Conservation (phyloP, 441 rosid species). For the Eugenia klotzschiana region DNA sequence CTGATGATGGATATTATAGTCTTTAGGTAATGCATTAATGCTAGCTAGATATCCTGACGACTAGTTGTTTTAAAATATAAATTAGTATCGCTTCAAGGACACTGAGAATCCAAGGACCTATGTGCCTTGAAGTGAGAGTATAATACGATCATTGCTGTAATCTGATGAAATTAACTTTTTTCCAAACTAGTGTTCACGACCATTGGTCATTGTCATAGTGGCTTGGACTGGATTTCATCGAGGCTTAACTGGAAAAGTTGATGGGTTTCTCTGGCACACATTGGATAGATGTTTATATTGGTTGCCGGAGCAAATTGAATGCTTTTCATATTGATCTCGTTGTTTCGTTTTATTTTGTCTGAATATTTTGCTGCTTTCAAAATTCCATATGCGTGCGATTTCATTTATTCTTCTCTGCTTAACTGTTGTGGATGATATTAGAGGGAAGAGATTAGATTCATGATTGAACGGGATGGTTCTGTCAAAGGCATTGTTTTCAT, state of each 20-base stretch:
- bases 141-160: background rate
- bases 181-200: background rate
- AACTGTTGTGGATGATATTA: slow-evolving; percentile 10
- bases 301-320: background rate
- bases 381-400: background rate
- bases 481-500: slow-evolving; percentile 96
- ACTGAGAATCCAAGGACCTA: background rate
- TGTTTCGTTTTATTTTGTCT: background rate
- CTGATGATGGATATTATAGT: background rate
- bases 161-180: background rate
- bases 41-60: background rate
- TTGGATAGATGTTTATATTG: background rate
- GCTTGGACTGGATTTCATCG: background rate
- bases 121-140: background rate
- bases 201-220: background rate
- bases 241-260: background rate
- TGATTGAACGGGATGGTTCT: slow-evolving; percentile 96
- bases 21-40: background rate
- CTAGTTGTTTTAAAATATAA: background rate
- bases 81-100: background rate
- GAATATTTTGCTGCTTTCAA: background rate
- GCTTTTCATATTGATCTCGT: background rate
- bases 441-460: slow-evolving; percentile 92
- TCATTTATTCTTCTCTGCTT: background rate
- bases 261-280: background rate